These are phyloP conservation scores for Aegilops tauschii DNA, from an alignment of 176 grass and related monocot genomes.

Conservation along the genomic window DNA sequence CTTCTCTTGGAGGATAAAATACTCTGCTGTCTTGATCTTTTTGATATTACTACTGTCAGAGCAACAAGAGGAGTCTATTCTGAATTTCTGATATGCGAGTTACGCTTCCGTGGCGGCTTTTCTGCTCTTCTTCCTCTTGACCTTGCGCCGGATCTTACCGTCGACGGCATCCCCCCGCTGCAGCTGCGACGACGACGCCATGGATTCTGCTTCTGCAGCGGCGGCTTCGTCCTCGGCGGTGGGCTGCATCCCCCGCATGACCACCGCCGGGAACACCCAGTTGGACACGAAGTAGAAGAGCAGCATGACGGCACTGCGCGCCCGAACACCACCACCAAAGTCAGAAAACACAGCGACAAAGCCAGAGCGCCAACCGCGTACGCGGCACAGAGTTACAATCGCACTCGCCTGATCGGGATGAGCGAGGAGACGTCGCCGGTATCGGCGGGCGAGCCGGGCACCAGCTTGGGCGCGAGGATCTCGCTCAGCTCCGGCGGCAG, in stretches of 20 bases:
- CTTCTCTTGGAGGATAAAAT: not conserved
- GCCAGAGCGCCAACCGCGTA: not conserved
- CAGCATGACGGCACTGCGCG: conserved; percentile 36
- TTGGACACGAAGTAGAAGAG: conserved; percentile 50
- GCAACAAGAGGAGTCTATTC: not conserved
- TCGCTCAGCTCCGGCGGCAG: conserved; percentile 44
- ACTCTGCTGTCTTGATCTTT: not conserved
- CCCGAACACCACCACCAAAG: not conserved
- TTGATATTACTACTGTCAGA: not conserved
- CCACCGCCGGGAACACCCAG: conserved; percentile 46
- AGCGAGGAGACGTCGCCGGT: conserved; percentile 45
- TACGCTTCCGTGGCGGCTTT: conserved; percentile 24
- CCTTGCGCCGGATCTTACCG: conserved; percentile 7
- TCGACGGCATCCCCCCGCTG: not conserved
- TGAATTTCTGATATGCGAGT: not conserved
- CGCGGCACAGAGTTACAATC: not conserved
- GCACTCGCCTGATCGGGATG: conserved; percentile 36
- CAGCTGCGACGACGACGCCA: not conserved
- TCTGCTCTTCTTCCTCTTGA: conserved; percentile 33
- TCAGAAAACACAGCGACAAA: not conserved
- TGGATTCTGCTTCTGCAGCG: not conserved
- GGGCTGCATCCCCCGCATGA: conserved; percentile 28
- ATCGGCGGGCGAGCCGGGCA: conserved; percentile 36
- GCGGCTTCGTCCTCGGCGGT: conserved; percentile 7
- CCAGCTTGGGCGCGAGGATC: conserved; percentile 40